Evolutionary conservation across 768 basidiomycete species (phyloP).

Genomic region (Chalciporus pseudorubinellus): DNA sequence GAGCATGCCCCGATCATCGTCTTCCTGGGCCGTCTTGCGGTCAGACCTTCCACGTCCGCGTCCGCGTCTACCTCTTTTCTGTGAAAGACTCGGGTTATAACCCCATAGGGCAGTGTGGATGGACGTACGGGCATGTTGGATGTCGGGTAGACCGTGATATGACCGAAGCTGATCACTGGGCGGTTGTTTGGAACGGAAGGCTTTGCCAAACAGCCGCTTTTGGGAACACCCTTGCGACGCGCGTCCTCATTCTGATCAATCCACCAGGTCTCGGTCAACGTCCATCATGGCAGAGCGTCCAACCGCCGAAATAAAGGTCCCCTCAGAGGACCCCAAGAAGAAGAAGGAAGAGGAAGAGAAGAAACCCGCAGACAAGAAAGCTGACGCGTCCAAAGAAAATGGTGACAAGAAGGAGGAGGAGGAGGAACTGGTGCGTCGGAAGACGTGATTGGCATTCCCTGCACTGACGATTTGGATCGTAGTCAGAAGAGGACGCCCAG

Average conservation of each 20-base stretch:
- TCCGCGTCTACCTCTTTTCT: slow-evolving; percentile 21
- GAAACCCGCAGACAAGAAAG: slow-evolving; percentile 45
- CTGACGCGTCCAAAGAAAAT: slow-evolving; percentile 54
- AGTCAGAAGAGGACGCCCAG: slow-evolving; percentile 96
- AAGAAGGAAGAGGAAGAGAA: slow-evolving; percentile 50
- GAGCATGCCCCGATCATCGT: slow-evolving; percentile 49
- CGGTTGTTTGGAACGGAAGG: slow-evolving; percentile 33
- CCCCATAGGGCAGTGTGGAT: neutral
- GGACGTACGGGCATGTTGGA: slow-evolving; percentile 20
- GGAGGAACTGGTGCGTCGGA: slow-evolving; percentile 67
- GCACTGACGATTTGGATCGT: slow-evolving; percentile 6
- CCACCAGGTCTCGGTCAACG: slow-evolving; percentile 5
- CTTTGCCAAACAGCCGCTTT: slow-evolving; percentile 32
- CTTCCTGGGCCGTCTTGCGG: slow-evolving; percentile 24
- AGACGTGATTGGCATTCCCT: slow-evolving; percentile 10
- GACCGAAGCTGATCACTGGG: neutral
- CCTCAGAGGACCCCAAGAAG: slow-evolving; percentile 73
- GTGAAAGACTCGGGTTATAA: neutral
- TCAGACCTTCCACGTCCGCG: slow-evolving; percentile 9
- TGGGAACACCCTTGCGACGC: slow-evolving; percentile 25
- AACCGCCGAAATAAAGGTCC: slow-evolving; percentile 59
- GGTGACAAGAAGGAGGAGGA: slow-evolving; percentile 58
- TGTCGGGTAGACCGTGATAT: neutral
- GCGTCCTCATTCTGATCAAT: slow-evolving; percentile 24
- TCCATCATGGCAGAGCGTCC: slow-evolving; percentile 55